phyloP scores from a whole-genome alignment of 371 early-diverging fungal genomes.

The Haplosporangium sp. region DNA sequence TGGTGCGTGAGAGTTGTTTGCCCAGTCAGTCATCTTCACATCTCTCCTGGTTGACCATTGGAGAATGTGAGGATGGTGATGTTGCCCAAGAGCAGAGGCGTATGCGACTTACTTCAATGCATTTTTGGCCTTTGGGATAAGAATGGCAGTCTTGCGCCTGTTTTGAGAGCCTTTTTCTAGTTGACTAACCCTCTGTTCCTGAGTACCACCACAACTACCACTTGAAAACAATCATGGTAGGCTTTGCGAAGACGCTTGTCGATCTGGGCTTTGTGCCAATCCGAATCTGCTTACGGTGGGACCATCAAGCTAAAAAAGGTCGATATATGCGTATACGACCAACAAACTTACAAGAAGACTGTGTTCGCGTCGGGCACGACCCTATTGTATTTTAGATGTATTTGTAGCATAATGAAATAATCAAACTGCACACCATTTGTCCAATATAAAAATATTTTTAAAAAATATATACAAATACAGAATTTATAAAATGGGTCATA shows the following conservation, averaged over 20 bases:
- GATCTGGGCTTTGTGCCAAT: slow-evolving; percentile 13
- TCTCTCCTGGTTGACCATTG: slow-evolving; percentile 45
- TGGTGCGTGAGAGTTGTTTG: slow-evolving; percentile 42
- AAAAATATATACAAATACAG: too few relatives aligned
- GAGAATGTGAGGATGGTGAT: slow-evolving; percentile 28
- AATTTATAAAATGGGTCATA: too few relatives aligned
- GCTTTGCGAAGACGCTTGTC: slow-evolving; percentile 7
- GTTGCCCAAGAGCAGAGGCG: slow-evolving; percentile 48
- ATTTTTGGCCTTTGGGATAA: slow-evolving; percentile 27
- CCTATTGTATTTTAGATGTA: too few relatives aligned
- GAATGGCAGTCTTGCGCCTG: slow-evolving; percentile 3
- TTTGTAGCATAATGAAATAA: too few relatives aligned
- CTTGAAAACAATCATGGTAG: slow-evolving; percentile 9
- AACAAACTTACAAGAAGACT: slow-evolving; percentile 1
- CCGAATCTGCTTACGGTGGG: slow-evolving; percentile 10
- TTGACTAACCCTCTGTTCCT: slow-evolving; percentile 1
- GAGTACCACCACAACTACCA: background rate
- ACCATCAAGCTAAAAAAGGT: slow-evolving; percentile 10
- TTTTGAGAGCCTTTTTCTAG: slow-evolving; percentile 1
- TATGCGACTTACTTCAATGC: slow-evolving; percentile 40
- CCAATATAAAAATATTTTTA: too few relatives aligned
- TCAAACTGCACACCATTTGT: too few relatives aligned
- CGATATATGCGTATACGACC: too few relatives aligned
- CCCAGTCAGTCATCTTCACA: slow-evolving; percentile 35
- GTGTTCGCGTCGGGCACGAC: background rate